These are phyloP conservation scores for Phycomyces blakesleeanus DNA, from an alignment of 192 early-diverging fungal species.

Conservation along the genomic window DNA sequence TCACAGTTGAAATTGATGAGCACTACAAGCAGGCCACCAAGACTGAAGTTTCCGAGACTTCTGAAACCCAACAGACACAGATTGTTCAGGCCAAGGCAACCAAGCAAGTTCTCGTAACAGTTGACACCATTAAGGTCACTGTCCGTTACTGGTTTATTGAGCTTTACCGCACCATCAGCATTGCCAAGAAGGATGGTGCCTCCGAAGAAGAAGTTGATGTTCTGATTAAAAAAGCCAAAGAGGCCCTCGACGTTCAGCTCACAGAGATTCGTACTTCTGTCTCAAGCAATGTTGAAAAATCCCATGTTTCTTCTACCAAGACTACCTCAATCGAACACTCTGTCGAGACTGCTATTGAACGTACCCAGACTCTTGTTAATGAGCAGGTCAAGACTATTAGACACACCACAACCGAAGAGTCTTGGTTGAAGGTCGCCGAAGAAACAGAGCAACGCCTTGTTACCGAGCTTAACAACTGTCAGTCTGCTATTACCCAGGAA, in stretches of 20 bases:
- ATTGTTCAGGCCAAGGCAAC: slow-evolving; percentile 9
- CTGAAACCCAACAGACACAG: background rate
- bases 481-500: slow-evolving; percentile 12
- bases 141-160: slow-evolving; percentile 24
- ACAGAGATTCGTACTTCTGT: slow-evolving; percentile 10
- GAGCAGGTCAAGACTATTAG: slow-evolving; percentile 8
- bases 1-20: slow-evolving; percentile 12
- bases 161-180: slow-evolving; percentile 3
- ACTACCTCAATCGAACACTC: slow-evolving; percentile 3
- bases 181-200: slow-evolving; percentile 16
- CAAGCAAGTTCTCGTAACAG: slow-evolving; percentile 6
- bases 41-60: background rate
- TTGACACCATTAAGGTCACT: slow-evolving; percentile 20
- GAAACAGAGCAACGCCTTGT: slow-evolving; percentile 5
- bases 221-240: slow-evolving; percentile 1
- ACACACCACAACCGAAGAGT: background rate
- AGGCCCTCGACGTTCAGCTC: slow-evolving; percentile 2
- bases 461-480: slow-evolving; percentile 5
- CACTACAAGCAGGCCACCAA: slow-evolving; percentile 8
- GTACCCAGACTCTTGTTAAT: slow-evolving; percentile 1
- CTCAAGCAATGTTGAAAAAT: slow-evolving; percentile 13
- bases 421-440: slow-evolving; percentile 4
- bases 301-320: slow-evolving; percentile 4
- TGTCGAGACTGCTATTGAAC: slow-evolving; percentile 13
- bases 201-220: slow-evolving; percentile 17